phyloP scores from a whole-genome alignment of 2,329 filamentous ascomycete species.

The Pezicula radicicola region DNA sequence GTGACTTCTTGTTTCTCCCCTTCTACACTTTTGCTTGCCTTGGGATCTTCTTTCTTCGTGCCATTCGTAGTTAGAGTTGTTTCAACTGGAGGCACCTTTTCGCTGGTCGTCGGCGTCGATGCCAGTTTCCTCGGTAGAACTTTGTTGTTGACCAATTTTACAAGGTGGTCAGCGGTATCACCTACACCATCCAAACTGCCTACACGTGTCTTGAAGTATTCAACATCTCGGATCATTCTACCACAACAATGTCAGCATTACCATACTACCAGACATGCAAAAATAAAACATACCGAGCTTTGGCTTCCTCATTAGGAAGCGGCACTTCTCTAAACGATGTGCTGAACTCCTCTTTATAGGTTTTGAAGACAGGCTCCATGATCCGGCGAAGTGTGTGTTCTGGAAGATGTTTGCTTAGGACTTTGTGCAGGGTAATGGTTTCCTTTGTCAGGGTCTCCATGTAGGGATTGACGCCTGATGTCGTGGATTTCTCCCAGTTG shows the following conservation, averaged over 20 bases:
- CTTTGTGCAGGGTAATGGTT: slow-evolving; percentile 66
- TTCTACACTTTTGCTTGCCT: too few relatives aligned
- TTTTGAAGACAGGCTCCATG: slow-evolving; percentile 66
- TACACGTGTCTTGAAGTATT: slow-evolving; percentile 59
- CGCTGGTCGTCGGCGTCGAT: background rate
- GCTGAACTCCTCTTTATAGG: slow-evolving; percentile 63
- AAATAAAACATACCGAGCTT: slow-evolving; percentile 50
- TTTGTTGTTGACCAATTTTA: slow-evolving; percentile 62
- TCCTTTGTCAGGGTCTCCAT: slow-evolving; percentile 73
- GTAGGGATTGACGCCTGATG: slow-evolving; percentile 49
- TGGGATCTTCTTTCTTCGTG: background rate
- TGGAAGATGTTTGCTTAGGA: slow-evolving; percentile 64
- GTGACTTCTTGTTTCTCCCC: too few relatives aligned
- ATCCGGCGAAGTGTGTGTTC: slow-evolving; percentile 64
- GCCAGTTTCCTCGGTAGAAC: slow-evolving; percentile 22
- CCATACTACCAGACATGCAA: background rate
- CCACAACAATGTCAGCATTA: slow-evolving; percentile 4
- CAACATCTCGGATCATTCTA: slow-evolving; percentile 62
- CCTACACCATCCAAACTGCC: slow-evolving; percentile 63
- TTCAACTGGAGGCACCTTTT: background rate
- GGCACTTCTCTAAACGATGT: slow-evolving; percentile 59
- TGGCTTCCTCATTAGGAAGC: slow-evolving; percentile 57
- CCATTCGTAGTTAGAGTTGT: background rate
- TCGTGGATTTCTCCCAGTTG: slow-evolving; percentile 51
- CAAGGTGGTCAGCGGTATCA: slow-evolving; percentile 67